Base-by-base conservation (phyloP, 2,329 filamentous ascomycete genomes). In the Fusarium foetens region DNA sequence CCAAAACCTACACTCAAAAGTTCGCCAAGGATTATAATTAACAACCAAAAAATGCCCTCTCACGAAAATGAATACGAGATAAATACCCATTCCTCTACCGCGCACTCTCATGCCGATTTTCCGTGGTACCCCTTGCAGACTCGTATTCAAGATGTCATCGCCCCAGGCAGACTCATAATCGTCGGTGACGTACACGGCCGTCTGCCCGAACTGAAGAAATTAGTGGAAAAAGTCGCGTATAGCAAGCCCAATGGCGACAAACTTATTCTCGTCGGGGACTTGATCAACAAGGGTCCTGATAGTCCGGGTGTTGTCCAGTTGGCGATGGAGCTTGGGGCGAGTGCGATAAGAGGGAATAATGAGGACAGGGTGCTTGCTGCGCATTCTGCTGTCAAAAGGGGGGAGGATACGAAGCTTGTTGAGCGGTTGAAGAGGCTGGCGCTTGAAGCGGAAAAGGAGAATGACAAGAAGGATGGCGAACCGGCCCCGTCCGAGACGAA, bases 141-240 rank as follows among this genome's bases (percentile, higher is more conserved):
- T 16, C 41, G 54, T 10, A 38, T 72, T 9, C 41, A 48, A 12
- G 39, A 63, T 27, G 33, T 64, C 4, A 25, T 67, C 16, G 17
- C 29, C 9, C 58, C 14, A 51, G 57, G 54, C 23, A 71, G 69
- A 38, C 36, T 76, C 2, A 43, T 98, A n/a, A 86, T 97, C 62
- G 86, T 98, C 33, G 95, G 95, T 51, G 95, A 98, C 82, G 93
- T 97, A 3, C 95, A 98, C 81, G 95, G 95, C 17, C 94, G 94
- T 81, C 89, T 88, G 68, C 79, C 87, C 13, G 88, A 94, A 68
- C 83, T 93, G 79, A 81, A 84, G 77, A 79, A 85, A 19, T 84
- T 97, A 9, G 85, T 97, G 13, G 79, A 86, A 8, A 91, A 93
- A 76, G 83, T 92, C 17, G 80, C 85, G n/a, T 94, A 94, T 79